Percentiles rank a stretch among this genome's conserved stretches.
Evolutionary conservation across 2,329 filamentous ascomycete genomes (phyloP).

Genomic region (Paraconiothyrium brasiliense): DNA sequence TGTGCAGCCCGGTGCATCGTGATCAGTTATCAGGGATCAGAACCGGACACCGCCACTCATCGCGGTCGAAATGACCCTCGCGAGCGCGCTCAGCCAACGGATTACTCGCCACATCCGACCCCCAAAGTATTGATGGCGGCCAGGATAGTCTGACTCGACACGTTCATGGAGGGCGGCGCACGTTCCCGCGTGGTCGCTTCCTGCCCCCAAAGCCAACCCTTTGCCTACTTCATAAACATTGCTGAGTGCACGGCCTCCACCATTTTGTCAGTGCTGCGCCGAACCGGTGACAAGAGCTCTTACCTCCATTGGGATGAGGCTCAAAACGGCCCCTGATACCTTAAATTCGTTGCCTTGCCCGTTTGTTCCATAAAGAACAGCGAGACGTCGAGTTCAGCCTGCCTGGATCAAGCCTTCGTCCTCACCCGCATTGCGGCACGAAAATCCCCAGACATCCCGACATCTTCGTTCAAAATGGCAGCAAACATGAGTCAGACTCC

Average conservation of each 20-base stretch:
- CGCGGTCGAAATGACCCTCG: conserved; percentile 1
- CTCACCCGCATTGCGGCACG: background rate
- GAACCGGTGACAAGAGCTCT: background rate
- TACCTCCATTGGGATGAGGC: background rate
- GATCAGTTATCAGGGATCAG: background rate
- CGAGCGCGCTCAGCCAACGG: conserved; percentile 10
- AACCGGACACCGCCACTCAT: background rate
- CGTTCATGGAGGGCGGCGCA: background rate
- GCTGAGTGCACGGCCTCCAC: conserved; percentile 12
- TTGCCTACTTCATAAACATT: background rate
- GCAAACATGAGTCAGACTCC: background rate
- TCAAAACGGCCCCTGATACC: background rate
- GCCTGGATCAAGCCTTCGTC: background rate
- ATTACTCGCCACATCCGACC: conserved; percentile 6
- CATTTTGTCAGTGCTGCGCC: background rate
- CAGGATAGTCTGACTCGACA: background rate
- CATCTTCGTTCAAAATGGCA: background rate
- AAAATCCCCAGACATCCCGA: background rate
- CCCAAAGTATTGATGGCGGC: background rate
- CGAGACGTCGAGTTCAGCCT: background rate
- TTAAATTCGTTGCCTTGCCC: background rate
- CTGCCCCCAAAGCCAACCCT: background rate
- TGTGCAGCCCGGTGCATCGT: background rate
- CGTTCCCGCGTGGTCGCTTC: background rate
- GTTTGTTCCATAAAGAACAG: background rate